Conservation (phyloP, 1,284 basidiomycete genomes). For the Sanghuangporus sanghuang region DNA sequence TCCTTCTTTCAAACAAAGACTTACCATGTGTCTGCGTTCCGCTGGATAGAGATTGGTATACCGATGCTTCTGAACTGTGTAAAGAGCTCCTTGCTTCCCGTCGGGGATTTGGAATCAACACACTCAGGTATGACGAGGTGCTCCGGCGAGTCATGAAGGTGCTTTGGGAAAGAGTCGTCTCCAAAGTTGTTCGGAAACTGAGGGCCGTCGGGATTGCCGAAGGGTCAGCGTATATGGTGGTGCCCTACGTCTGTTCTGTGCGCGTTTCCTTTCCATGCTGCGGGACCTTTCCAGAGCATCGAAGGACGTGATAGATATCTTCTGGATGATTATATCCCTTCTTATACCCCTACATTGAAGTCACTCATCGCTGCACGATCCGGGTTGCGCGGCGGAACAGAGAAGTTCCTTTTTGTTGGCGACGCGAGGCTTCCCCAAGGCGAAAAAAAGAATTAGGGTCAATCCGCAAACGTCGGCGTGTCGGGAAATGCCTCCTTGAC, state of each 20-base stretch:
- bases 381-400: not conserved
- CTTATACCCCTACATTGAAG: slow-evolving; percentile 34
- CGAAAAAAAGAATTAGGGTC: not conserved
- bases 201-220: slow-evolving; percentile 9
- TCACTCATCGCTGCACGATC: slow-evolving; percentile 24
- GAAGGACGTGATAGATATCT: slow-evolving; percentile 15
- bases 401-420: not conserved
- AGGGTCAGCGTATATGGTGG: slow-evolving; percentile 39
- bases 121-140: slow-evolving; percentile 14
- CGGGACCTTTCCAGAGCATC: not conserved
- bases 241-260: slow-evolving; percentile 33
- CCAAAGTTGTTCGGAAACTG: slow-evolving; percentile 26
- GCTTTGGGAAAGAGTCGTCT: slow-evolving; percentile 31
- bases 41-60: not conserved
- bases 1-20: not conserved
- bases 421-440: not conserved
- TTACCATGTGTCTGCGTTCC: not conserved
- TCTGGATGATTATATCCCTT: slow-evolving; percentile 30
- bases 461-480: not conserved
- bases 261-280: slow-evolving; percentile 33
- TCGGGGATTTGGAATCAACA: too few species aligned
- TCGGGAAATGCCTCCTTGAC: not conserved
- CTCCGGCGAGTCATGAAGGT: slow-evolving; percentile 23
- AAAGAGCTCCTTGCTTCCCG: not conserved
- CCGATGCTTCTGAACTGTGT: not conserved